Evolutionary conservation across 768 basidiomycete species (phyloP).

Genomic region (Trametes sanguinea): DNA sequence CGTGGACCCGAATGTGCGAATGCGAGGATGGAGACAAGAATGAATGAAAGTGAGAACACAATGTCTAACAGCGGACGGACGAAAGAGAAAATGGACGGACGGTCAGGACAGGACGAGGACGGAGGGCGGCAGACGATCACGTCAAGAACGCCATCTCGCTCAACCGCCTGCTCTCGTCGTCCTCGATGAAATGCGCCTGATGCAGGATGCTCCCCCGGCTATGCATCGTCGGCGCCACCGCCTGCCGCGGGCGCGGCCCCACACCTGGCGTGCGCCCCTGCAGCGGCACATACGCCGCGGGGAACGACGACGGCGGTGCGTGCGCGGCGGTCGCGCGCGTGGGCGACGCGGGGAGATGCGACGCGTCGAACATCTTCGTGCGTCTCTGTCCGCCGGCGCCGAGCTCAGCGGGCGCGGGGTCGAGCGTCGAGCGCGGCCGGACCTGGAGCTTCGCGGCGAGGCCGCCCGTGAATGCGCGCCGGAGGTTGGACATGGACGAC

Average conservation of each 20-base stretch:
- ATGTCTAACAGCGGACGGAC: no score
- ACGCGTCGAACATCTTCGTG: constrained; percentile 5
- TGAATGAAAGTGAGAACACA: no score
- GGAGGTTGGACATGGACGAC: constrained; percentile 45
- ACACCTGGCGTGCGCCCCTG: constrained; percentile 18
- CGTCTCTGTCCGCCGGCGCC: constrained; percentile 30
- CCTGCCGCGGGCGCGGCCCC: constrained; percentile 35
- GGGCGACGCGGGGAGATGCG: constrained; percentile 16
- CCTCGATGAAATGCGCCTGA: constrained; percentile 56
- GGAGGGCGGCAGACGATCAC: neutral
- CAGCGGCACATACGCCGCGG: constrained; percentile 32
- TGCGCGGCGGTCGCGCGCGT: neutral
- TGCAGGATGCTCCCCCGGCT: constrained; percentile 56
- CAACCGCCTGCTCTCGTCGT: constrained; percentile 69
- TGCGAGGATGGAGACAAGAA: no score
- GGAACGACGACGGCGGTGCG: constrained; percentile 3
- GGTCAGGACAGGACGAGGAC: no score
- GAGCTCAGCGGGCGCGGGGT: constrained; percentile 19
- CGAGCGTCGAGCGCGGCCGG: constrained; percentile 29
- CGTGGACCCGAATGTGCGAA: no score
- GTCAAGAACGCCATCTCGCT: constrained; percentile 65
- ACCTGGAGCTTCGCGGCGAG: constrained; percentile 26
- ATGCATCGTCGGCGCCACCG: constrained; percentile 62
- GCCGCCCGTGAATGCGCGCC: constrained; percentile 46
- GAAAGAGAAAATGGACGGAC: no score